phyloP scores from a whole-genome alignment of 768 basidiomycete species.

The Leccinum disarticulatum region DNA sequence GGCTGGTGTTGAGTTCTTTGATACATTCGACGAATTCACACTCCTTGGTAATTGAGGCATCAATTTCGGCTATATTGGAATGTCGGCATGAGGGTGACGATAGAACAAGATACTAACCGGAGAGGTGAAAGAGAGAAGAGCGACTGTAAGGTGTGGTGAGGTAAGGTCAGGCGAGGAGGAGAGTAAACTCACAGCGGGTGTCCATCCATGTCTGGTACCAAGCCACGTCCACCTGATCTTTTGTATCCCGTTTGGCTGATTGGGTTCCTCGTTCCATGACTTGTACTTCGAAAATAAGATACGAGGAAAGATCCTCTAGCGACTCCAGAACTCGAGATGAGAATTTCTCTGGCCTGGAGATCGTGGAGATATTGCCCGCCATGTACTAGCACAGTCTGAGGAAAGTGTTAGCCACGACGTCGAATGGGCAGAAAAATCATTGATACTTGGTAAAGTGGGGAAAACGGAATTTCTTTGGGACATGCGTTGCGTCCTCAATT shows the following conservation, averaged over 20 bases:
- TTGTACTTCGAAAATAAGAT: too few species aligned
- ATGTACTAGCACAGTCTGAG: too few species aligned
- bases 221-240: slow-evolving; percentile 57
- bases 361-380: too few species aligned
- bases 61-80: slow-evolving; percentile 30
- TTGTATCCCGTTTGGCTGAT: slow-evolving; percentile 69
- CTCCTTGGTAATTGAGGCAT: slow-evolving; percentile 25
- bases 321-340: too few species aligned
- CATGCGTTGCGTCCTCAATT: too few species aligned
- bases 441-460: too few species aligned
- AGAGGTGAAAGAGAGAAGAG: not conserved
- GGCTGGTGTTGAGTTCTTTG: slow-evolving; percentile 24
- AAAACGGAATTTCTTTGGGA: too few species aligned
- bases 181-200: slow-evolving; percentile 16
- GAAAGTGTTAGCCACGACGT: too few species aligned
- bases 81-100: not conserved
- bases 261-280: slow-evolving; percentile 61
- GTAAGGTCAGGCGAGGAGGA: too few species aligned
- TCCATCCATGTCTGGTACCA: slow-evolving; percentile 12
- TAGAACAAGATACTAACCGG: slow-evolving; percentile 3
- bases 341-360: too few species aligned
- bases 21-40: slow-evolving; percentile 19
- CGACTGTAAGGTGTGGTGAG: slow-evolving; percentile 4
- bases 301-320: too few species aligned
- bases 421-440: too few species aligned